Evolutionary conservation across 2,329 filamentous ascomycete species (phyloP).

Genomic region (Exophiala phaeomuriformis): DNA sequence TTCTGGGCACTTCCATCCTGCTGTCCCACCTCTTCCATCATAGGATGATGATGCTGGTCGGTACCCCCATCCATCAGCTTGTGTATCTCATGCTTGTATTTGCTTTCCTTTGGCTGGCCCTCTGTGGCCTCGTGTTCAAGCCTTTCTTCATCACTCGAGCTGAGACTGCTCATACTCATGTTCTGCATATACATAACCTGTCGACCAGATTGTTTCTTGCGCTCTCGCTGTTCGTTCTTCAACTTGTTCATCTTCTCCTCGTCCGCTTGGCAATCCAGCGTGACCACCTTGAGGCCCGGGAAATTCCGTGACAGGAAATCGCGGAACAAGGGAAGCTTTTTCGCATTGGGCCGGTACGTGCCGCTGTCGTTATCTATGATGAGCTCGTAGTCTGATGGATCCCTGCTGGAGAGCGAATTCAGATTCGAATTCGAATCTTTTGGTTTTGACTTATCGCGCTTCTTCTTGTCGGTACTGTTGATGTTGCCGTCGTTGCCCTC

Average conservation of each 20-base stretch:
- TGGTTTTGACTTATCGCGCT: background rate
- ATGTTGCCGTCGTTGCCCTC: conserved; percentile 6
- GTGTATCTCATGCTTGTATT: conserved; percentile 22
- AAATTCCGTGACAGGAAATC: conserved; percentile 65
- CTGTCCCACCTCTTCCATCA: too few species aligned
- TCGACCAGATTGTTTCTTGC: conserved; percentile 59
- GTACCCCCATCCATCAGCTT: conserved; percentile 19
- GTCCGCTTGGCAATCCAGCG: conserved; percentile 65
- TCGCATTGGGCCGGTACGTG: conserved; percentile 81
- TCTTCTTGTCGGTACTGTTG: conserved; percentile 1
- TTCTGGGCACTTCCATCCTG: background rate
- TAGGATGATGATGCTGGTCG: conserved; percentile 4
- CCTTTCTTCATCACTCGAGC: conserved; percentile 52
- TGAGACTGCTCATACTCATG: conserved; percentile 41
- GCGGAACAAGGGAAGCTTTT: conserved; percentile 63
- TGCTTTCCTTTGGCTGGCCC: conserved; percentile 9
- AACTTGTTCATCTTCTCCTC: conserved; percentile 64
- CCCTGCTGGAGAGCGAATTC: conserved; percentile 29
- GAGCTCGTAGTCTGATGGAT: conserved; percentile 65
- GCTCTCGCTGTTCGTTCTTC: conserved; percentile 66
- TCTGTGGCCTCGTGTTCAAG: conserved; percentile 39
- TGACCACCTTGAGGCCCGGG: conserved; percentile 65
- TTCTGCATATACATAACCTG: conserved; percentile 51
- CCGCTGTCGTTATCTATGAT: conserved; percentile 93
- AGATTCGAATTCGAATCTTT: background rate